Evolutionary conservation across 192 early-diverging fungal species (phyloP), one percentile per base, ranked within the genome.

Genomic region (Rhizophagus sp.): DNA sequence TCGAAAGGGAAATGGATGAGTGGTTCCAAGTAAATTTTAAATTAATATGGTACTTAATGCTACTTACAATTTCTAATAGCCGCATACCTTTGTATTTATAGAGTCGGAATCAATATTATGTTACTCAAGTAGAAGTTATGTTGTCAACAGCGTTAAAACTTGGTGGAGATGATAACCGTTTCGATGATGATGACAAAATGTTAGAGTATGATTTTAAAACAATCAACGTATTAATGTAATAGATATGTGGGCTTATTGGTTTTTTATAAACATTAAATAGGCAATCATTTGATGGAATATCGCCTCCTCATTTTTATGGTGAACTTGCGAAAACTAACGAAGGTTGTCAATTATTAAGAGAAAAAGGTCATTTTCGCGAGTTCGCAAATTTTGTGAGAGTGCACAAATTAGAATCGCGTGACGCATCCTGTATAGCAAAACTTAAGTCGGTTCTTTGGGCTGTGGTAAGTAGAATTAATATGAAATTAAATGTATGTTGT

Each of bases 371-470:
- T 75, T 93, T 96, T 74, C 68, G 78, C 11, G 66, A 85, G 9
- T 93, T 95, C 82, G 88, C 89, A 17, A 84, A 88, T 7, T 87
- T 80, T 63, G 88, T 95, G 10, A 85, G 89, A 10, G 81, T 88
- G 24, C 82, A 90, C 76, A 82, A 81, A 39, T 62, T 83, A 13
- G 86, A 89, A 61, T 76, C 76, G 8, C 78, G 79, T 10, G 88
- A 86, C 49, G 34, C 68, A 7, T 80, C 84, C 11, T 80, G 85
- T 39, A 85, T 90, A 8, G 57, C 84, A 22, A 81, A 88, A 62
- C 81, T 96, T 3, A 96, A 96, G 75, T 88, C 94, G 3, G 87
- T 91, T 7, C 70, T 96, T 1, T 96, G 95, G 95, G 92, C 94
- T 17, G 86, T 96, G 64, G 92, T 93, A 81, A 79, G 83, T 64